Base-by-base conservation (phyloP, 176 grass and related monocot genomes). In the Saccharum officinarum region DNA sequence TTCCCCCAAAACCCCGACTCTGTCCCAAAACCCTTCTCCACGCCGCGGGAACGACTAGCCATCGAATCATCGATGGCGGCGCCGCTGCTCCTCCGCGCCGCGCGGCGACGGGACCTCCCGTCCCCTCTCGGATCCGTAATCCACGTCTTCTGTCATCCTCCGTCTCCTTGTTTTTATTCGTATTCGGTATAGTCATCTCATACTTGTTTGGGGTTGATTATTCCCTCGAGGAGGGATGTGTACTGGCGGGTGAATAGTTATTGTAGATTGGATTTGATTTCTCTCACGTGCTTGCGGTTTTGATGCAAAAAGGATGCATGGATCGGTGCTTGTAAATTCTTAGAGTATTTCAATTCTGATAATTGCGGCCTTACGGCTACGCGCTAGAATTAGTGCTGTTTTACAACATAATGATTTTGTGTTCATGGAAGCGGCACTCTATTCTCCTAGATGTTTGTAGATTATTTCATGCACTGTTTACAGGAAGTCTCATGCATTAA, bases 91-190 rank as follows among this genome's bases (percentile, higher is more conserved):
- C 83, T 90, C 75, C 83, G 88, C 78, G 82, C 88, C 57, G 50
- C 88, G 67, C 86, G 92, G 40, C 86, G 88, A 72, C 73, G 92
- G 40, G 86, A 88, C 46, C 85, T 94, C 42, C 81, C 82, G 57
- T 77, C 88, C 41, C 83, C 86, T 64, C 66, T 91, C 74, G 74
- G 88, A 94, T 88, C 86, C 47, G 92, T 94, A 85, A 81, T 3
- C 4, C 28, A 22, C 2, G 15, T 42, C 54, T 82, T 15, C 82
- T 26, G 18, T 6, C 20, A 54, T 64, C 54, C 13, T 5, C 38
- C 8, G n/a, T 44, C 41, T 66, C 61, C 20, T 34, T 25, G 26
- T 41, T 57, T 36, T 36, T 36, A 36, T 36, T 36, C 34, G 6
- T 40, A 23, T 36, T 26, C 22, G 23, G 34, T 36, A 36, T 36